Evolutionary conservation across 352 stramenopile genomes (phyloP), one percentile per base, ranked within the genome.

Genomic region (Globisporangium barbulae): DNA sequence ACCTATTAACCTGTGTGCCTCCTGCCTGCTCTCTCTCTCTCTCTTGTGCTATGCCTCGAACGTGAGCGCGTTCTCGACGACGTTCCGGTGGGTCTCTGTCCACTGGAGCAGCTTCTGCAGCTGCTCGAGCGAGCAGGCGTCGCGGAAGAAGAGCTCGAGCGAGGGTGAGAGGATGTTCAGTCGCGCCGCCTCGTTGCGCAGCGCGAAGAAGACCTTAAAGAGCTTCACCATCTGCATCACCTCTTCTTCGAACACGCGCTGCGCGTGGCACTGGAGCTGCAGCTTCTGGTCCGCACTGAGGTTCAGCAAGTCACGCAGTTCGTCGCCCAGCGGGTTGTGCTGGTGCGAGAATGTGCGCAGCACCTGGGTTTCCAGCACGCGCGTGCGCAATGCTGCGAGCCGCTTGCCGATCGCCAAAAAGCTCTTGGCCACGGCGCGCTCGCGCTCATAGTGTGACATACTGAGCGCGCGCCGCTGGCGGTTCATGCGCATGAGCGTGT

Each of bases 151-250:
- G 45, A 61, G 68, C 63, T 95, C 86, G 37, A 95, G 68, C 33
- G 74, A 82, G 17, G 86, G 86, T 6, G 77, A 79, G 56, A 94
- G 45, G n/a, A 88, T 64, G 59, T 88, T 85, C 9, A 94, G 61
- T 28, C 70, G 74, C 55, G 85, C n/a, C 10, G 85, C 85, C 68
- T 90, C 80, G 35, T 77, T 78, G 13, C 85, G 83, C 41, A 94
- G 55, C 2, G 74, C 79, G 53, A 88, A 81, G 71, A 92, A 94
- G 17, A 88, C 78, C 64, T 94, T 94, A 65, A 94, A 88, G 28
- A 94, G 71, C 69, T 83, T 80, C 37, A 82, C 78, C 53, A 93
- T 73, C 64, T 81, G 62, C 60, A 82, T 55, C 5, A 89, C 76
- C 48, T 94, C 73, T 9, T 82, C 64, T 50, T 74, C 78, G n/a